Evolutionary conservation across 2,329 filamentous ascomycete genomes (phyloP), one percentile per base, ranked within the genome.

Genomic region (Trichoderma sp.): DNA sequence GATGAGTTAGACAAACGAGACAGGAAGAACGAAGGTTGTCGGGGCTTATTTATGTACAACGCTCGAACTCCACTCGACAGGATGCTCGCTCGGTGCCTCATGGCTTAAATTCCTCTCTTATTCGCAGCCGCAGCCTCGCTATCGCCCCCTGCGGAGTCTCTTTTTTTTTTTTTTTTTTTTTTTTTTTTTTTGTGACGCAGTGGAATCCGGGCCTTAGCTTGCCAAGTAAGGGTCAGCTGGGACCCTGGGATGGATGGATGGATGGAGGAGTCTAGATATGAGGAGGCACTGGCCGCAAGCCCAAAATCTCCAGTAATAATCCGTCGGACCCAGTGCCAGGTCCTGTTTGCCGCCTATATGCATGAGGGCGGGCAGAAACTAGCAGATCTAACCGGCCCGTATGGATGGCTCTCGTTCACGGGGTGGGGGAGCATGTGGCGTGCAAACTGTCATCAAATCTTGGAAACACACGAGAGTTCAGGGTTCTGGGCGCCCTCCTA

Each of bases 201-300:
- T 48, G 52, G 52, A 48, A 45, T 25, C 22, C 52, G n/a, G 25
- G 39, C 15, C 17, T 5, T 57, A 32, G 63, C 63, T 29, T 29
- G 52, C 63, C 63, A 48, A 64, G 61, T 64, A 64, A 35, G 37
- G 50, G 63, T 65, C 63, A 65, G 63, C 63, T 65, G 63, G 63
- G 63, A 37, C 19, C 52, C 45, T 27, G 22, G 35, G 48, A 64
- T 56, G 61, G 45, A 53, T 63, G 59, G 63, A 22, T 64, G 61
- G 35, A 39, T 54, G 58, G 34, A 57, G 8, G 22, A 45, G 61
- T 29, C 52, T 65, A 48, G 52, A 65, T 65, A 65, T 48, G 45
- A 29, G 22, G 29, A 27, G 42, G 42, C 48, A 29, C 39, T 19
- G 9, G 15, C 19, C 34, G n/a, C 54, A 25, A 58, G 34, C 61